Evolutionary conservation across 257 asterid species (phyloP).

Genomic region (Penstemon barbatus): DNA sequence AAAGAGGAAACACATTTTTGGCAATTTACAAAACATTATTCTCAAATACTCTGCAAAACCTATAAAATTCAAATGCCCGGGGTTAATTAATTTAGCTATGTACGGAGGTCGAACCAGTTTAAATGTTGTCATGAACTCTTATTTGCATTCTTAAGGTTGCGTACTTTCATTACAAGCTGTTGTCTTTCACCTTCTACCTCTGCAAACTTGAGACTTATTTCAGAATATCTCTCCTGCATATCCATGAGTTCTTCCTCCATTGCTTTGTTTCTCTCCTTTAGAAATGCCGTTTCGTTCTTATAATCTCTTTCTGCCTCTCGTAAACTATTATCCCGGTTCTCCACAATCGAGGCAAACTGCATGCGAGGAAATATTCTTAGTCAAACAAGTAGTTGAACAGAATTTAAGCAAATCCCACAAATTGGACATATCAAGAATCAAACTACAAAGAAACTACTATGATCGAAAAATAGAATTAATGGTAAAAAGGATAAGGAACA

Average conservation of each 20-base stretch:
- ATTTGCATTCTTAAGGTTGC: constrained; percentile 71
- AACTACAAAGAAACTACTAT: too few relatives aligned
- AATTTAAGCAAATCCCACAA: not conserved
- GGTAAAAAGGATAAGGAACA: not conserved
- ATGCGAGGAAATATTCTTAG: constrained; percentile 8
- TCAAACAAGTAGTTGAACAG: constrained; percentile 1
- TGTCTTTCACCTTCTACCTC: constrained; percentile 99
- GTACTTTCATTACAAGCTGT: constrained; percentile 86
- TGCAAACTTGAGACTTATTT: constrained; percentile 95
- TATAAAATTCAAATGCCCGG: constrained; percentile 27
- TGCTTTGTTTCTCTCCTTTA: constrained; percentile 58
- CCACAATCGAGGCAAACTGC: constrained; percentile 35
- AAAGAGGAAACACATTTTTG: constrained; percentile 22
- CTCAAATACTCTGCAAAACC: constrained; percentile 31
- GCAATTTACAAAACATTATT: constrained; percentile 45
- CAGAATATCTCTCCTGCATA: constrained; percentile 96
- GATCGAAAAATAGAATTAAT: not conserved
- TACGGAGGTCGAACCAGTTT: constrained; percentile 19
- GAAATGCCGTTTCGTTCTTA: constrained; percentile 37
- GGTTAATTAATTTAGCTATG: constrained; percentile 32
- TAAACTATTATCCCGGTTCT: constrained; percentile 24
- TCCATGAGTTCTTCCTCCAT: constrained; percentile 88
- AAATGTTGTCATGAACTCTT: constrained; percentile 35
- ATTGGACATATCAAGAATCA: not conserved
- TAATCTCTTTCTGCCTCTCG: constrained; percentile 32